Evolutionary conservation across 257 asterid species (phyloP), one percentile per base, ranked within the genome.

Genomic region (Paraleonurus japonicus): DNA sequence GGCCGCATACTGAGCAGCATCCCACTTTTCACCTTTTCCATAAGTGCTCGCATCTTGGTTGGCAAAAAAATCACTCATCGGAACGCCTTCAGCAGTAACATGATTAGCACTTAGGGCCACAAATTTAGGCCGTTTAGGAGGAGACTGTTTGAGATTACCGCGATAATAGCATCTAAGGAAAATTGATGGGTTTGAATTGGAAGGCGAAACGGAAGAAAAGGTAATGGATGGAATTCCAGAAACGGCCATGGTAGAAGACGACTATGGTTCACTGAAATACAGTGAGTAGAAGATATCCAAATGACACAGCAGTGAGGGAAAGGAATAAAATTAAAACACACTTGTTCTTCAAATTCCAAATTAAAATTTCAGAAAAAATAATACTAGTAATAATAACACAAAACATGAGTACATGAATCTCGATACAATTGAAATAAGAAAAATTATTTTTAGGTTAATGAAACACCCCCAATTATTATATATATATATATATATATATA

Each of bases 1-100:
- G 71, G 86, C 86, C 67, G 89, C 90, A 67, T 86, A 88, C 63
- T 91, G 92, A 51, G 93, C 74, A 72, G 82, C 69, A 48, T 80
- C 83, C 84, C 75, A 80, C 65, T 71, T 10, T 5, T 79, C 78
- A 12, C 51, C 55, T 6, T 39, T 55, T 5, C 65, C 77, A 59
- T 63, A 10, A 47, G 66, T 23, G 3, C 24, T 26, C 5, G 8
- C 45, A 20, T 76, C 80, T 50, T 67, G 84, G 61, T 74, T 81
- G 2, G 67, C 74, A n/a, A 73, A 81, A 65, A 81, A 68, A 12
- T 79, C 83, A 20, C 71, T 78, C 78, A 77, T 28, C 3, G 91
- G 75, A 16, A 62, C 58, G 28, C 85, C 90, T 37, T 85, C 83
- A 67, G 83, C 83, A 23, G 76, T 82, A 17, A 68, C 85, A 28